Conservation (phyloP, 202 grass and related monocot species). For the Carex arenaria region DNA sequence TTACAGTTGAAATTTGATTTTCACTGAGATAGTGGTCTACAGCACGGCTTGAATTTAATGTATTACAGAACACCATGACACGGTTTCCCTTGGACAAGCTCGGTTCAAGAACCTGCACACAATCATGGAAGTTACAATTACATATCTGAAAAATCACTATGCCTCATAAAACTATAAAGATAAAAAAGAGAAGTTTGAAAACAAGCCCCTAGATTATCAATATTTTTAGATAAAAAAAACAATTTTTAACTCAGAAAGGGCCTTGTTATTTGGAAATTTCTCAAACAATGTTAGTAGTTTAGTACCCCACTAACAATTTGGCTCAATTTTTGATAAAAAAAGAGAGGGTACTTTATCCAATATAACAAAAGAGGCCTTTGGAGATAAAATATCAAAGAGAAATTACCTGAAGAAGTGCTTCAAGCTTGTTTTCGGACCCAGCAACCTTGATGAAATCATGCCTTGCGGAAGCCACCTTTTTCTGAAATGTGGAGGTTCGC, state of each 20-base stretch:
- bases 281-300: background rate
- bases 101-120: conserved; percentile 85
- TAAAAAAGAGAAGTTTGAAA: background rate
- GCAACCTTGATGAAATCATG: conserved; percentile 97
- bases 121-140: conserved; percentile 18
- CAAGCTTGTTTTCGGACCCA: conserved; percentile 90
- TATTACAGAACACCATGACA: conserved; percentile 99
- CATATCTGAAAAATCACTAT: background rate
- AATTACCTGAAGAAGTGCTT: conserved; percentile 84
- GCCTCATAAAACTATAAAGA: background rate
- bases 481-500: conserved; percentile 83
- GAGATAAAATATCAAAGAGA: conserved; percentile 8
- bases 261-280: background rate
- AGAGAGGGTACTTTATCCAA: background rate
- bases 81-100: conserved; percentile 91
- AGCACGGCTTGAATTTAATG: conserved; percentile 90
- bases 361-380: background rate
- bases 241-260: background rate
- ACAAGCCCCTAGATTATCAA: background rate
- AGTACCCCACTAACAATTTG: background rate
- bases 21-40: conserved; percentile 93
- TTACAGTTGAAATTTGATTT: conserved; percentile 89
- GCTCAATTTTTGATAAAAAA: background rate
- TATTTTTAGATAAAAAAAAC: background rate
- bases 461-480: conserved; percentile 87